Evolutionary conservation across 805 yeast genomes (phyloP).

Genomic region (Nadsonia fulvescens): DNA sequence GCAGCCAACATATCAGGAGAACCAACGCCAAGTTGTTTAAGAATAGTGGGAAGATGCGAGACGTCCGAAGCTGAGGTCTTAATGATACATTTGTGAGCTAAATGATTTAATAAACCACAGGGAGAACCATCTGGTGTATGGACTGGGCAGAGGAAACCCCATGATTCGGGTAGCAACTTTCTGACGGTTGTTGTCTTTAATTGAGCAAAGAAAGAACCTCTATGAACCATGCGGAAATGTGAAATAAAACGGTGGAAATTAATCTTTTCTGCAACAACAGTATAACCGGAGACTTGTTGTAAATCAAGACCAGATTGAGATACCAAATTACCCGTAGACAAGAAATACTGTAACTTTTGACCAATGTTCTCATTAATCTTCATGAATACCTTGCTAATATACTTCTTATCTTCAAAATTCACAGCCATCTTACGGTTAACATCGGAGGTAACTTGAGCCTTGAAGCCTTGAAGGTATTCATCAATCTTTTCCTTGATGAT

Average conservation of each 20-base stretch:
- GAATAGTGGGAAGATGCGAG: conserved; percentile 44
- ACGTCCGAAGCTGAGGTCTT: conserved; percentile 65
- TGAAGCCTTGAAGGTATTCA: conserved; percentile 64
- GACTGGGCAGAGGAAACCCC: conserved; percentile 98
- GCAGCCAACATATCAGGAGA: conserved; percentile 69
- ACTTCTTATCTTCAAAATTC: conserved; percentile 68
- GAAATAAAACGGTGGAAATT: conserved; percentile 92
- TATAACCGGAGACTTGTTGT: conserved; percentile 95
- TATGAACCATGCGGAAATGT: conserved; percentile 98
- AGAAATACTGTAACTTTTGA: conserved; percentile 79
- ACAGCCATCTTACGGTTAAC: conserved; percentile 62
- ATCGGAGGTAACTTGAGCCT: conserved; percentile 60
- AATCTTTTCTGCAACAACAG: conserved; percentile 97
- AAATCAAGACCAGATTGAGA: conserved; percentile 94
- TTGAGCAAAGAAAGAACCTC: conserved; percentile 98
- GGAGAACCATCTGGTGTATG: conserved; percentile 99
- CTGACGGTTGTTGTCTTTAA: conserved; percentile 94
- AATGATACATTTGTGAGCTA: conserved; percentile 85
- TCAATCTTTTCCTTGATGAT: conserved; percentile 91
- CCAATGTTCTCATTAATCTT: conserved; percentile 89
- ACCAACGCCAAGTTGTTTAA: conserved; percentile 60
- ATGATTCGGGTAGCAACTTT: conserved; percentile 88
- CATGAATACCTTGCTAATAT: conserved; percentile 59
- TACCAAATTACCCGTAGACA: conserved; percentile 92
- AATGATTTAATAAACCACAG: conserved; percentile 92